Conservation (phyloP, 2,329 filamentous ascomycete species). For the Dactylella cylindrospora region DNA sequence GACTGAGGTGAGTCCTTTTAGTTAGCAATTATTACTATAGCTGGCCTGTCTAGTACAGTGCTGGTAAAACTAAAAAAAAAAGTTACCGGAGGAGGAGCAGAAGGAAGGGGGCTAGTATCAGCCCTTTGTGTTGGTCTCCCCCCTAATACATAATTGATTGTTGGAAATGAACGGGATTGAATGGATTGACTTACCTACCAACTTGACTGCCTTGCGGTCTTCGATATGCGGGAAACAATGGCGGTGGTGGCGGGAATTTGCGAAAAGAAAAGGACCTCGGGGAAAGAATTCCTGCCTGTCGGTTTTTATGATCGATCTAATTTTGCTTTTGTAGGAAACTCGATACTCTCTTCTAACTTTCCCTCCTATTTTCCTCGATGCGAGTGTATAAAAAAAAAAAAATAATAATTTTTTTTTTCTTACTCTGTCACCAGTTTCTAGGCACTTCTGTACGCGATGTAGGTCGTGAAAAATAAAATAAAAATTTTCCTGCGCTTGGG, state of each 20-base stretch:
- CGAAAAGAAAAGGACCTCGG: slow-evolving; percentile 3
- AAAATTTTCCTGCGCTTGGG: slow-evolving; percentile 10
- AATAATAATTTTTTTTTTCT: slow-evolving; percentile 9
- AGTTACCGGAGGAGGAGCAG: too few relatives aligned
- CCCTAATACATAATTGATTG: too few relatives aligned
- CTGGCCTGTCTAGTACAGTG: too few relatives aligned
- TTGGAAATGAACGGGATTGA: too few relatives aligned
- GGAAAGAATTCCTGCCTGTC: neutral
- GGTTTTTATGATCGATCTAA: neutral
- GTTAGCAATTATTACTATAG: too few relatives aligned
- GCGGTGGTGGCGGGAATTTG: slow-evolving; percentile 43
- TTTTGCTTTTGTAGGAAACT: neutral
- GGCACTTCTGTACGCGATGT: too few relatives aligned
- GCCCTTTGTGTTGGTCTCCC: too few relatives aligned
- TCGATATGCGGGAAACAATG: too few relatives aligned
- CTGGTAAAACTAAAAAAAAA: too few relatives aligned
- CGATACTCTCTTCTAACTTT: neutral
- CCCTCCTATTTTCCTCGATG: neutral
- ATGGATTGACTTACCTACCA: slow-evolving; percentile 2
- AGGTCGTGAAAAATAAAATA: too few relatives aligned
- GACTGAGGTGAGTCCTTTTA: too few relatives aligned
- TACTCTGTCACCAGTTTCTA: slow-evolving; percentile 3
- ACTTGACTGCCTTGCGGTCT: neutral
- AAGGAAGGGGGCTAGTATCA: too few relatives aligned
- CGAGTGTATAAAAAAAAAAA: slow-evolving; percentile 2